Conservation (phyloP, 2,329 filamentous ascomycete species). For the Calonectria naviculata region DNA sequence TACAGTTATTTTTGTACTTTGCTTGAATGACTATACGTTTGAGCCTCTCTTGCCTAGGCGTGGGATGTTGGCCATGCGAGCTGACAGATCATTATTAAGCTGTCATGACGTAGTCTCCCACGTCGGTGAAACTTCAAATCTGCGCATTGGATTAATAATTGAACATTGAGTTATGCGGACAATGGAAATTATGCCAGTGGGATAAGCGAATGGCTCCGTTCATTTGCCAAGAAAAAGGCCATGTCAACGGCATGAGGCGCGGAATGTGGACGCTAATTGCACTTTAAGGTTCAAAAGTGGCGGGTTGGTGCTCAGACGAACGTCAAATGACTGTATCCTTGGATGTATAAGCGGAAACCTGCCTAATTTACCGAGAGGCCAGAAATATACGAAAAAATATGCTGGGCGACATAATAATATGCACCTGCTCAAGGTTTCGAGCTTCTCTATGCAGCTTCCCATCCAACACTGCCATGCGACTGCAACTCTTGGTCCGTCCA, state of each 20-base stretch:
- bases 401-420: too few species aligned
- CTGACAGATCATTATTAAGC: background rate
- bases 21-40: background rate
- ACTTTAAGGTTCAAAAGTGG: background rate
- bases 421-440: too few species aligned
- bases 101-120: background rate
- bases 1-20: background rate
- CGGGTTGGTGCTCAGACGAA: background rate
- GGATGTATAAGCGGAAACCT: background rate
- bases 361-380: background rate
- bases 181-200: background rate
- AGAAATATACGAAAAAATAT: too few species aligned
- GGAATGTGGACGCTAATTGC: background rate
- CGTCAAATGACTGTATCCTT: too few species aligned
- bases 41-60: background rate
- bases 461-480: background rate
- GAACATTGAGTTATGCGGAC: background rate
- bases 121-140: too few species aligned
- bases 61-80: background rate
- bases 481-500: slow-evolving; percentile 8
- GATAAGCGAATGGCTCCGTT: background rate
- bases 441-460: background rate
- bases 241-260: background rate
- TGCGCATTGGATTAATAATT: background rate
- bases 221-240: background rate